These are phyloP conservation scores for Fusarium sp. DNA, from an alignment of 2,329 filamentous ascomycete genomes.

Conservation along the genomic window DNA sequence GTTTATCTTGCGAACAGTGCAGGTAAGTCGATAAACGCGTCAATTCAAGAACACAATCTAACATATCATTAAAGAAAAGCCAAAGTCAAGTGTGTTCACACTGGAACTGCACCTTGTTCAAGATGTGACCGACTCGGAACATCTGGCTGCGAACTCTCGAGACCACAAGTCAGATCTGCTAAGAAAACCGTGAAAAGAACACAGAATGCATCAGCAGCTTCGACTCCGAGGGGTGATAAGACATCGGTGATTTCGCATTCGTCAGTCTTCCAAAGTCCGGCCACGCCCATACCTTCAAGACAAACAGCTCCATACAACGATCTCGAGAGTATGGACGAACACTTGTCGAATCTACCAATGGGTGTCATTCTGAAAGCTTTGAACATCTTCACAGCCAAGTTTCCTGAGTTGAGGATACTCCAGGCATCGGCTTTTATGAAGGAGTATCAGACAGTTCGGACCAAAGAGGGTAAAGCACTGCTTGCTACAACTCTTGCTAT, in stretches of 20 bases:
- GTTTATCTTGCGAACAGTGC: slow-evolving; percentile 51
- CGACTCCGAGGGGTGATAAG: neutral
- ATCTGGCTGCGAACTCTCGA: slow-evolving; percentile 44
- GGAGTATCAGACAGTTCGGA: slow-evolving; percentile 36
- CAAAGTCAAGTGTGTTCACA: slow-evolving; percentile 52
- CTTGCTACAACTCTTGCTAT: slow-evolving; percentile 36
- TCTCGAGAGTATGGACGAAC: slow-evolving; percentile 32
- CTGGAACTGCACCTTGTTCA: slow-evolving; percentile 48
- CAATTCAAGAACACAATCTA: fast-evolving
- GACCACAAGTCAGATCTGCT: slow-evolving; percentile 2
- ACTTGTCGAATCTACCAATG: slow-evolving; percentile 44
- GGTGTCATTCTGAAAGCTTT: slow-evolving; percentile 49
- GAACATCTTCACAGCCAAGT: slow-evolving; percentile 51
- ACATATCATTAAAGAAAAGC: slow-evolving; percentile 41
- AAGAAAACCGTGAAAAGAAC: slow-evolving; percentile 21
- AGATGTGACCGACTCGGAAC: slow-evolving; percentile 47
- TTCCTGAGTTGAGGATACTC: slow-evolving; percentile 51
- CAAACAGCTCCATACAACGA: neutral
- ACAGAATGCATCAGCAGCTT: neutral
- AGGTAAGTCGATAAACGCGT: slow-evolving; percentile 32
- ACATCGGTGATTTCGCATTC: neutral
- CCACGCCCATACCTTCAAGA: neutral
- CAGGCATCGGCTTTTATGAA: slow-evolving; percentile 50
- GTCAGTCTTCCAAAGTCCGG: slow-evolving; percentile 3
- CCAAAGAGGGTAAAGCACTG: slow-evolving; percentile 44